Conservation (phyloP, 208 protist genomes). For the Crithidia sp. region DNA sequence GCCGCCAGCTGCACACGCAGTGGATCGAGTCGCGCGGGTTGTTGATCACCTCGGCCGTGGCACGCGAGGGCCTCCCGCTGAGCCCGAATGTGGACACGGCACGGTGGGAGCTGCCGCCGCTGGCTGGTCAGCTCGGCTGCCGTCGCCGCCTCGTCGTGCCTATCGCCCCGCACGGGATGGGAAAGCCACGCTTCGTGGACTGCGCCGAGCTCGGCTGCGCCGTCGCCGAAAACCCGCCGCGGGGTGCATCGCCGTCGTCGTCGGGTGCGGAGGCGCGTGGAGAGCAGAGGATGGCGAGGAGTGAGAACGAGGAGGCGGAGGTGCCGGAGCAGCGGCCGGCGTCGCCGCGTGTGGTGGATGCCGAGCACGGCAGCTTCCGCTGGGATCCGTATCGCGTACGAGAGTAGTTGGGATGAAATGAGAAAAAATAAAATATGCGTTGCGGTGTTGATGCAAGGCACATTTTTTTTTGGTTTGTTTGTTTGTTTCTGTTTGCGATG, state of each 20-base stretch:
- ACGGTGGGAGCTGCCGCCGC: constrained; percentile 1
- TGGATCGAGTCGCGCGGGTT: constrained; percentile 6
- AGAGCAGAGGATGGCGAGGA: neutral
- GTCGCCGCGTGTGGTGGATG: constrained; percentile 12
- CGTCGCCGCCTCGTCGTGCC: constrained; percentile 14
- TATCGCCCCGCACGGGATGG: constrained; percentile 6
- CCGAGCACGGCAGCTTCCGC: constrained; percentile 5
- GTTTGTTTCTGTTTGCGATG: constrained; percentile 19
- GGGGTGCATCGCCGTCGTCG: too few relatives aligned
- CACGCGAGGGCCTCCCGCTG: neutral
- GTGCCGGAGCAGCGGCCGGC: constrained; percentile 5
- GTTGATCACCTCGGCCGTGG: neutral
- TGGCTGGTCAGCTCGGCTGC: constrained; percentile 3
- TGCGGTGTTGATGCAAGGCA: too few relatives aligned
- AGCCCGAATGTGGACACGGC: neutral
- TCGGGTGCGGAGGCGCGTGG: neutral
- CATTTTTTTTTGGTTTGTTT: neutral
- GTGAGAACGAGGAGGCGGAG: neutral
- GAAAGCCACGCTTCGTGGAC: neutral
- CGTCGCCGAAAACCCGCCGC: too few relatives aligned
- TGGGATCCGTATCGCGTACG: constrained; percentile 17
- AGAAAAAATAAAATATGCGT: neutral
- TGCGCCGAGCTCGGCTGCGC: neutral
- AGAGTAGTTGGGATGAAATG: neutral
- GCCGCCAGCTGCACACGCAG: constrained; percentile 6